Base-by-base conservation (phyloP, 2,329 filamentous ascomycete genomes). In the Aspergillus chevalieri region DNA sequence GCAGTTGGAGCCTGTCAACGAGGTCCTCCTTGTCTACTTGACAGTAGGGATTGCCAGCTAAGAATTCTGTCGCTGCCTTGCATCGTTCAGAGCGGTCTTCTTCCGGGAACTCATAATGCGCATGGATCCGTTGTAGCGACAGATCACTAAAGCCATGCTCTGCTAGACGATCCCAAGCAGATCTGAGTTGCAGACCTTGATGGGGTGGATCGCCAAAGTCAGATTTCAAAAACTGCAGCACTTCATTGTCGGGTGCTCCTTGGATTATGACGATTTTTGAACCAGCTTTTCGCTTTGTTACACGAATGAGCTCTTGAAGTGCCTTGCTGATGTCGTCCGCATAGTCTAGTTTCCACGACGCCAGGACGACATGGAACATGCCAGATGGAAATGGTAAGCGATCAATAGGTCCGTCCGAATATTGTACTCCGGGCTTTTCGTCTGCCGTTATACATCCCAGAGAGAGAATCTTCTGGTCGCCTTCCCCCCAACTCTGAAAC, bases 181-280 rank as follows among this genome's bases (percentile, higher is more conserved):
- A 44, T 4, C 43, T 28, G 1, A 52, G 47, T 3, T 49, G 43
- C 17, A 24, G 8, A n/a, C 50, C 50, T 33, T 52, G 50, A 28
- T 52, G 50, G 21, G 19, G 22, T 9, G 24, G n/a, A 36, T 19
- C 26, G 10, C 21, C 6, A 8, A 14, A n/a, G 4, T 26, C n/a
- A 12, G 43, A 8, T 8, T 28, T 46, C 12, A 48, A 5, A 6
- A 43, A 26, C 28, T 33, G 22, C 2, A 48, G 3, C 9, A 42
- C 34, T 43, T 48, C 47, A 22, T 48, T 51, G 14, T 46, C 34
- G 8, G 49, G 49, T 30, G 42, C 49, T 2, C 43, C 49, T 21
- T 51, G 49, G 15, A 48, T 30, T 12, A 51, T 14, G 3, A 48
- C n/a, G 12, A 51, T 30, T 6, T 19, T 8, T 3, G 46, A 30